Evolutionary conservation across 2,329 filamentous ascomycete genomes (phyloP).

Genomic region (Penicillium sp.): DNA sequence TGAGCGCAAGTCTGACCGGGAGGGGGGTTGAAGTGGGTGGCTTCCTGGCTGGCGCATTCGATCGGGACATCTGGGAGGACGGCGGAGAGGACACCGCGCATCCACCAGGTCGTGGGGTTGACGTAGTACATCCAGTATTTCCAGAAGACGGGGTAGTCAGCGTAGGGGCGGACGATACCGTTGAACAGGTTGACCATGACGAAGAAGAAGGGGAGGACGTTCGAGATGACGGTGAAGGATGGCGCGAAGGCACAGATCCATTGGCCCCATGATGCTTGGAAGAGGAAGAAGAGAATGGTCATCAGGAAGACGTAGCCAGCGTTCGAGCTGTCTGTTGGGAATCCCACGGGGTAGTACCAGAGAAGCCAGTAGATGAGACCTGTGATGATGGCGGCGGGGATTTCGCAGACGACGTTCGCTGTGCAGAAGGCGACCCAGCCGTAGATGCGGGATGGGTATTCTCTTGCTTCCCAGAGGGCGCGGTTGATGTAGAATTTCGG

Average conservation of each 20-base stretch:
- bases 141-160: conserved; percentile 69
- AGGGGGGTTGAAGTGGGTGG: conserved; percentile 67
- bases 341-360: conserved; percentile 76
- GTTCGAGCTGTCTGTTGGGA: conserved; percentile 64
- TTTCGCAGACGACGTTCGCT: conserved; percentile 71
- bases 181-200: conserved; percentile 77
- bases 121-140: conserved; percentile 70
- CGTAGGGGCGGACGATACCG: conserved; percentile 72
- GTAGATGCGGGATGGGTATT: conserved; percentile 74
- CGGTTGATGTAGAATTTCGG: conserved; percentile 78
- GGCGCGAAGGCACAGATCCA: conserved; percentile 85
- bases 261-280: conserved; percentile 75
- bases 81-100: conserved; percentile 68
- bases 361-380: conserved; percentile 70
- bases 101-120: conserved; percentile 72
- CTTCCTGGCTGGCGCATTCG: conserved; percentile 58
- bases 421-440: conserved; percentile 76
- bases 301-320: conserved; percentile 79
- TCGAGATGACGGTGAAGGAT: conserved; percentile 75
- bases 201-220: conserved; percentile 78
- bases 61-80: conserved; percentile 58
- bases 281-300: conserved; percentile 75
- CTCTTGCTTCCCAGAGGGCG: conserved; percentile 71
- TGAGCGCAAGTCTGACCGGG: conserved; percentile 63
- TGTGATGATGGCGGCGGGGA: conserved; percentile 68